phyloP scores from a whole-genome alignment of 176 grass and related monocot genomes.

The Cymbopogon citratus region DNA sequence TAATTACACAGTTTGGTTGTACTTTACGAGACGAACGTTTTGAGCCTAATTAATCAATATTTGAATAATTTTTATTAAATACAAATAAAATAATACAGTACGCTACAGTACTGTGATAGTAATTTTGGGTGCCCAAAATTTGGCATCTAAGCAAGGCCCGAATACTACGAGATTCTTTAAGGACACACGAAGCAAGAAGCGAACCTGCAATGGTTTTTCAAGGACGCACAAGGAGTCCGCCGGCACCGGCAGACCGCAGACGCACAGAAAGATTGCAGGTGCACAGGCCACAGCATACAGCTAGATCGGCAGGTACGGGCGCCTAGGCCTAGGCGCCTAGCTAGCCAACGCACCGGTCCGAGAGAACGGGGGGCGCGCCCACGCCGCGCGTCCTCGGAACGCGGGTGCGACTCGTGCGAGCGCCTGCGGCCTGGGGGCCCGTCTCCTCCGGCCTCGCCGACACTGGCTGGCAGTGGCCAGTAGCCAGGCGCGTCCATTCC shows the following conservation, averaged over 20 bases:
- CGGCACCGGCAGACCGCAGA: background rate
- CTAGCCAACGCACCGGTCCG: background rate
- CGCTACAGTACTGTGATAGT: too few species aligned
- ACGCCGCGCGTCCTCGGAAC: slow-evolving; percentile 19
- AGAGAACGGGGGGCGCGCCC: background rate
- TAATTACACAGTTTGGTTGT: too few species aligned
- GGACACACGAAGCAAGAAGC: too few species aligned
- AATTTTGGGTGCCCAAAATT: too few species aligned
- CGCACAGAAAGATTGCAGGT: background rate
- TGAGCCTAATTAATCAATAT: too few species aligned
- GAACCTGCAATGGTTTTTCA: background rate
- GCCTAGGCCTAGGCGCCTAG: too few species aligned
- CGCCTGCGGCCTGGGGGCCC: slow-evolving; percentile 3
- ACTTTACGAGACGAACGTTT: too few species aligned
- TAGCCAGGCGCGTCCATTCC: background rate
- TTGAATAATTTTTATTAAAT: too few species aligned
- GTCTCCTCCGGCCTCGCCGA: slow-evolving; percentile 40
- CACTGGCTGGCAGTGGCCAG: background rate
- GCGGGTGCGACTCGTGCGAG: background rate
- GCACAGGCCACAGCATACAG: background rate
- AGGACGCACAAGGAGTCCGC: background rate
- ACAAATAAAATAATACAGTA: too few species aligned
- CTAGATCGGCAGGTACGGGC: background rate
- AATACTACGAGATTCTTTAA: too few species aligned
- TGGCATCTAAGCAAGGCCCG: too few species aligned